Evolutionary conservation across 2,329 filamentous ascomycete genomes (phyloP).

Genomic region (Pyrenophora seminiperda): DNA sequence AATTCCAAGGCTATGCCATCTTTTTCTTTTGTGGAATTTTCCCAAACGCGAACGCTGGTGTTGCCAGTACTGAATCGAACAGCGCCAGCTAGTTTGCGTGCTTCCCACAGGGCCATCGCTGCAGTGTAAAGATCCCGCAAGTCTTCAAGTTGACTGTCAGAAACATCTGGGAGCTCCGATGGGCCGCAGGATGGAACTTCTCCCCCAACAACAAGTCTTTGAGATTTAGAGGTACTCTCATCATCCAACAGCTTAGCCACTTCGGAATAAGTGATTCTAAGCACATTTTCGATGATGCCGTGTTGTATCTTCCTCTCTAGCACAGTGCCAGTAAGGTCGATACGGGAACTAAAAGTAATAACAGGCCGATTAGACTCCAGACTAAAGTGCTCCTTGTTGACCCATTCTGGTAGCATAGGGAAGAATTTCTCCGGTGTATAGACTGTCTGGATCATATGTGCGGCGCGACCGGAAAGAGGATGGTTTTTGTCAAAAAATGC

Average conservation of each 20-base stretch:
- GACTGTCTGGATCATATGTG: slow-evolving; percentile 61
- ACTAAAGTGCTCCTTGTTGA: slow-evolving; percentile 60
- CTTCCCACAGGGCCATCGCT: slow-evolving; percentile 37
- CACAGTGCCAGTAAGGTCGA: slow-evolving; percentile 58
- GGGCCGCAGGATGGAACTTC: slow-evolving; percentile 8
- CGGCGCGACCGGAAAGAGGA: slow-evolving; percentile 64
- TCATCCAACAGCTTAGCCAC: slow-evolving; percentile 44
- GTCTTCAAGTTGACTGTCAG: slow-evolving; percentile 35
- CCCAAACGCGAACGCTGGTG: slow-evolving; percentile 46
- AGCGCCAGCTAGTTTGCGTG: slow-evolving; percentile 47
- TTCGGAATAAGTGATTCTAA: slow-evolving; percentile 56
- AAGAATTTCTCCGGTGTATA: slow-evolving; percentile 63
- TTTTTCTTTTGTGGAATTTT: slow-evolving; percentile 26
- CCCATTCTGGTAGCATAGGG: slow-evolving; percentile 60
- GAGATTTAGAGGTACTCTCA: slow-evolving; percentile 27
- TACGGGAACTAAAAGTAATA: slow-evolving; percentile 64
- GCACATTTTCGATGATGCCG: slow-evolving; percentile 61
- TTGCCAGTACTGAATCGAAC: slow-evolving; percentile 40
- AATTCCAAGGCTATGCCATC: slow-evolving; percentile 50
- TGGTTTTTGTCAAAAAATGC: slow-evolving; percentile 68
- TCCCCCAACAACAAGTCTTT: slow-evolving; percentile 36
- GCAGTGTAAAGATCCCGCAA: slow-evolving; percentile 45
- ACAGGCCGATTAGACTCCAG: slow-evolving; percentile 59
- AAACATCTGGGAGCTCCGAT: slow-evolving; percentile 20
- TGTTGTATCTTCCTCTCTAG: slow-evolving; percentile 60